phyloP scores from a whole-genome alignment of 768 basidiomycete genomes.

The Trametes elegans region DNA sequence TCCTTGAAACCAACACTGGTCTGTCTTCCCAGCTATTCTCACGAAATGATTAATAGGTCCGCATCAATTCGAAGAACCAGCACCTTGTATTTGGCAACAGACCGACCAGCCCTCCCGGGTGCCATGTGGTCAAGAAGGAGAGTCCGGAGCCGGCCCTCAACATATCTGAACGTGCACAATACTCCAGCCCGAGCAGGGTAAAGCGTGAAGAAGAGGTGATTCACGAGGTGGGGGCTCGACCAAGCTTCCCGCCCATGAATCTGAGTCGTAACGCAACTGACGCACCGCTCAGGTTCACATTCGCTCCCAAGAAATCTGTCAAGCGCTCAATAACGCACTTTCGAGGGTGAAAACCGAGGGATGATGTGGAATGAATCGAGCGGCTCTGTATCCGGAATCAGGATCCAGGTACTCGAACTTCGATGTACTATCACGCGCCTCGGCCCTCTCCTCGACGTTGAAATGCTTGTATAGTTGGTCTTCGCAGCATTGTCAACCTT shows the following conservation, averaged over 20 bases:
- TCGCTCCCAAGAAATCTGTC: not conserved
- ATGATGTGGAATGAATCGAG: too few relatives aligned
- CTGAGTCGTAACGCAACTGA: too few relatives aligned
- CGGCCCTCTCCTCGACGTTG: too few relatives aligned
- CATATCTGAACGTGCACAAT: not conserved
- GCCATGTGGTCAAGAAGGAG: slow-evolving; percentile 1
- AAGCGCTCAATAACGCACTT: not conserved
- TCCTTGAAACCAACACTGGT: too few relatives aligned
- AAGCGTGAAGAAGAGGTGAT: not conserved
- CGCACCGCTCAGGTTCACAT: not conserved
- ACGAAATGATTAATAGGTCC: not conserved
- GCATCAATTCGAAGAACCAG: not conserved
- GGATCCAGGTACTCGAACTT: too few relatives aligned
- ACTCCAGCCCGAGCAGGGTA: not conserved
- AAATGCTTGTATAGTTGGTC: too few relatives aligned
- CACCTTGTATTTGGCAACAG: not conserved
- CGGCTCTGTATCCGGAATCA: too few relatives aligned
- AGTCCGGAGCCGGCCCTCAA: not conserved
- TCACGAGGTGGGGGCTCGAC: not conserved
- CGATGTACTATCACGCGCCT: too few relatives aligned
- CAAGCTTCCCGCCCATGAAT: too few relatives aligned
- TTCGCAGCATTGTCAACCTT: too few relatives aligned
- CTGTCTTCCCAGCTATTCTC: not conserved
- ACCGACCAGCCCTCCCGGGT: too few relatives aligned
- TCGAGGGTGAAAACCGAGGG: too few relatives aligned